These are phyloP conservation scores for Saccharomycopsis sp. DNA, from an alignment of 805 yeast species.

Conservation along the genomic window DNA sequence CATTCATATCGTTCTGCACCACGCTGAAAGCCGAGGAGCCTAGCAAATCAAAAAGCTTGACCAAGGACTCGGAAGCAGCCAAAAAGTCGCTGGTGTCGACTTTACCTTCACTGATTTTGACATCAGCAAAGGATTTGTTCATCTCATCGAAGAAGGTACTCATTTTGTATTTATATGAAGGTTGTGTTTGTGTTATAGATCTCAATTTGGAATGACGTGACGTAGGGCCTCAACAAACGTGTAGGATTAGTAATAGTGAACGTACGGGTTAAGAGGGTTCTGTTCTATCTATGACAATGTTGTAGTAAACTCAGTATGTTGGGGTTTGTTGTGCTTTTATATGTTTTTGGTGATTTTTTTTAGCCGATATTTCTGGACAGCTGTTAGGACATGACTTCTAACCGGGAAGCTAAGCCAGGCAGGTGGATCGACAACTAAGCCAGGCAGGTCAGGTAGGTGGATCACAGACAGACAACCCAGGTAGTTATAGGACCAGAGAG, in stretches of 20 bases:
- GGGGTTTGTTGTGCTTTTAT: background rate
- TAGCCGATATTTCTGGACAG: background rate
- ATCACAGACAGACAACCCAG: too few relatives aligned
- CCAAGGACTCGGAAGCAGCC: slow-evolving; percentile 78
- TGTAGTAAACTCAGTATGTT: too few relatives aligned
- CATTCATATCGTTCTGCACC: slow-evolving; percentile 83
- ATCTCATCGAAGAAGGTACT: slow-evolving; percentile 77
- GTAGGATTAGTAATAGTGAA: too few relatives aligned
- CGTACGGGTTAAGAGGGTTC: too few relatives aligned
- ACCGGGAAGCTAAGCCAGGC: too few relatives aligned
- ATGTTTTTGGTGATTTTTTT: background rate
- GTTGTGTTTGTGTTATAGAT: background rate
- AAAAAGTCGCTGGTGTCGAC: slow-evolving; percentile 70
- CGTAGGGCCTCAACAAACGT: too few relatives aligned
- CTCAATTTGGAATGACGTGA: too few relatives aligned
- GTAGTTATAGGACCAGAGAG: too few relatives aligned
- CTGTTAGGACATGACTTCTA: background rate
- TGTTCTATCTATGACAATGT: too few relatives aligned
- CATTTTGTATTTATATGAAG: slow-evolving; percentile 31
- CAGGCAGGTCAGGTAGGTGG: too few relatives aligned
- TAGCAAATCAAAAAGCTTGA: slow-evolving; percentile 73
- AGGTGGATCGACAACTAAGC: too few relatives aligned
- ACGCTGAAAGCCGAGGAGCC: slow-evolving; percentile 82
- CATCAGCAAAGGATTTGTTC: slow-evolving; percentile 70
- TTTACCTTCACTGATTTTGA: slow-evolving; percentile 54